A percentile compares a stretch with the other conserved stretches of the same genome.
Conservation (phyloP, 371 early-diverging fungal genomes). For the Mucor lusitanicus region DNA sequence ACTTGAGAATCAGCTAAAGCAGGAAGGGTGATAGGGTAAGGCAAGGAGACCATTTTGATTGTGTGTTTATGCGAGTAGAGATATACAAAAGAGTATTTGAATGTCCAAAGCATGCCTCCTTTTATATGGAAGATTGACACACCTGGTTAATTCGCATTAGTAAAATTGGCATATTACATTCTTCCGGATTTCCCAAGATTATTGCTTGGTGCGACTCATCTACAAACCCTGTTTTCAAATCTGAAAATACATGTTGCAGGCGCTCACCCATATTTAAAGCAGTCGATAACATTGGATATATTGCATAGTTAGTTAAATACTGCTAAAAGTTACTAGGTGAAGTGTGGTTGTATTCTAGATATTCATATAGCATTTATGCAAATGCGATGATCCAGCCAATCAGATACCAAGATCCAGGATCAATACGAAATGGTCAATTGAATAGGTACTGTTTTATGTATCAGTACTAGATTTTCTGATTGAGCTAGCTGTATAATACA, state of each 20-base stretch:
- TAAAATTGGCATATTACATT: not conserved
- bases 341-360: too few relatives aligned
- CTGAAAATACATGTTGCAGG: not conserved
- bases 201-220: not conserved
- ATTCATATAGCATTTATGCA: not conserved
- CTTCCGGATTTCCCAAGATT: not conserved
- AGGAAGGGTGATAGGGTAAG: conserved; percentile 19
- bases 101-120: not conserved
- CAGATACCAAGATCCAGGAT: not conserved
- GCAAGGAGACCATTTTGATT: not conserved
- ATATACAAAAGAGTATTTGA: not conserved
- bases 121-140: not conserved
- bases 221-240: not conserved
- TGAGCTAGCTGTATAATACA: not conserved
- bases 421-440: not conserved
- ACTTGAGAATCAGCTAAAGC: conserved; percentile 24
- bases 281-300: not conserved
- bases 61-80: too few relatives aligned
- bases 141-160: not conserved
- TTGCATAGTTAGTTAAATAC: not conserved
- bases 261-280: not conserved
- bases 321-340: too few relatives aligned
- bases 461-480: not conserved
- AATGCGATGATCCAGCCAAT: not conserved
- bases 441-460: not conserved